Evolutionary conservation across 768 basidiomycete genomes (phyloP), one percentile per base, ranked within the genome.

Genomic region (Lactarius vividus): DNA sequence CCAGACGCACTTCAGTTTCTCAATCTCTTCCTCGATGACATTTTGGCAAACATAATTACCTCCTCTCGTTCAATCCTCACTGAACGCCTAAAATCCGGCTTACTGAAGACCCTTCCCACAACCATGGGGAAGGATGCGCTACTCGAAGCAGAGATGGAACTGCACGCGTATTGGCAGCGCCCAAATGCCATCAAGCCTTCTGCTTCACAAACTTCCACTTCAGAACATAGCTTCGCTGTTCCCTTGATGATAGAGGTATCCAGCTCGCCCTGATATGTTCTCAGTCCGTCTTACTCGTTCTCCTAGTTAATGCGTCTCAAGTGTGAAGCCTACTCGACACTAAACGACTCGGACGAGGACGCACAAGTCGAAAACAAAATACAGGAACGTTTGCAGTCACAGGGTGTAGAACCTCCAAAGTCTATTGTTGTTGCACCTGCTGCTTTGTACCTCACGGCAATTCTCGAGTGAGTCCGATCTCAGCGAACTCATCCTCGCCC

Each of bases 101-200:
- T 94, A 44, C 81, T 91, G 65, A 87, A 82, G 72, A 79, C 91
- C 46, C 78, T 94, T 33, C 89, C 92, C 9, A 92, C 89, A 6
- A 82, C 86, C 59, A 82, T 97, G 54, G 96, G 94, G 57, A 94
- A 97, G 77, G 92, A 95, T 74, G 94, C 94, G 3, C 80, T 96
- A 20, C 79, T 95, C 57, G 96, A 98, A 77, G 96, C 96, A 0
- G 96, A 98, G 73, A 82, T 98, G 52, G 96, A 97, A 75, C 76
- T 97, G 55, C 83, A 92, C 72, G 92, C 92, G 9, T 95, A 95
- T 79, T 90, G 88, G 85, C 92, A 93, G 71, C 83, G 87, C 63
- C 91, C 86, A 13, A 73, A 77, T 52, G 78, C 81, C 56, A 72
- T 76, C 59, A 73, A 74, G 42, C 70, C 72, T 42, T 70, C 73